Percentiles rank a stretch among this genome's conserved stretches.
Conservation (phyloP, 129 eudicot genomes). For the Ambrosia artemisiifolia region DNA sequence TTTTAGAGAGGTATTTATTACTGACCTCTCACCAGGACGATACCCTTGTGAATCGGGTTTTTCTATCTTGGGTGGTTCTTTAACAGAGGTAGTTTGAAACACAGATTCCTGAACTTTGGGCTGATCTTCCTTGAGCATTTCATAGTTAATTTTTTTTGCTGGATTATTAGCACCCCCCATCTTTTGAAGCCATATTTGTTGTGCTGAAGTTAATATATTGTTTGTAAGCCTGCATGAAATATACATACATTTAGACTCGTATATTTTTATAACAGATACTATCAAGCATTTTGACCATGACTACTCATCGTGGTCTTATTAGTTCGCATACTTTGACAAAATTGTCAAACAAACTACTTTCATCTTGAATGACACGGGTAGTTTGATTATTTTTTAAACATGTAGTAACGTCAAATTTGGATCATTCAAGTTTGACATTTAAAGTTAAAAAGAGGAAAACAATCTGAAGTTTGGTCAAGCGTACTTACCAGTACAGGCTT, state of each 20-base stretch:
- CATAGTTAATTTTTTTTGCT: constrained; percentile 40
- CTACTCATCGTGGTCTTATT: neutral
- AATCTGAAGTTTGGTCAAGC: neutral
- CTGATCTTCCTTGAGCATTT: constrained; percentile 44
- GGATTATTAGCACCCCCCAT: constrained; percentile 91
- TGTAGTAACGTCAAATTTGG: too few species aligned
- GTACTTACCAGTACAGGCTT: constrained; percentile 87
- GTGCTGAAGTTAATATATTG: constrained; percentile 83
- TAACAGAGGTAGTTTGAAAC: constrained; percentile 38
- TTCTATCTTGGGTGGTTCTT: constrained; percentile 38
- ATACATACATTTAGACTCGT: neutral
- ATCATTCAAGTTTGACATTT: neutral
- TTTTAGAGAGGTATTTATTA: neutral
- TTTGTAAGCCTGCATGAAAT: constrained; percentile 76
- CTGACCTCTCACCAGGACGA: constrained; percentile 96
- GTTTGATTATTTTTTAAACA: neutral
- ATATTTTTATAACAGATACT: neutral
- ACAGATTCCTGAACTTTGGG: constrained; percentile 39
- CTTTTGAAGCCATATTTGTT: constrained; percentile 91
- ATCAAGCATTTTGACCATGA: neutral
- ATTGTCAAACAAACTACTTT: neutral
- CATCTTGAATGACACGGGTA: neutral
- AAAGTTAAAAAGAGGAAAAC: neutral
- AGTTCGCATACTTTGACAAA: neutral
- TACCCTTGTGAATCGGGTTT: constrained; percentile 51